Conservation (phyloP, 768 basidiomycete genomes). For the Boletus barrowsii region DNA sequence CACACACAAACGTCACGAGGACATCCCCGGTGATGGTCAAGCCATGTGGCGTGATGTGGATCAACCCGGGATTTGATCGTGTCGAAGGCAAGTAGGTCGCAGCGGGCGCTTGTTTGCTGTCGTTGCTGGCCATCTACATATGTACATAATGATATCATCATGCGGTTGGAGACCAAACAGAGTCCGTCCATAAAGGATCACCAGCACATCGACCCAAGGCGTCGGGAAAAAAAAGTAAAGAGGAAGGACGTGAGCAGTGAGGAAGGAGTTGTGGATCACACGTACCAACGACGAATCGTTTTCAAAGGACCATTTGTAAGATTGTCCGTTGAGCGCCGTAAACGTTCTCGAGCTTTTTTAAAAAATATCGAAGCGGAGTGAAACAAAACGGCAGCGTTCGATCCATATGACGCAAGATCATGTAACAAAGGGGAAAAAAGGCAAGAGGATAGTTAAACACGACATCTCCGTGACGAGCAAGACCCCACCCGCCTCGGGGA, state of each 20-base stretch:
- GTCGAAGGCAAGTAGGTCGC: conserved; percentile 29
- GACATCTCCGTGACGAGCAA: neutral
- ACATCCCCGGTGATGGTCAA: conserved; percentile 32
- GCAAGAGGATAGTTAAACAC: conserved; percentile 4
- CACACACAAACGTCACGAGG: conserved; percentile 31
- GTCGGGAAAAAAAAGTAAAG: neutral
- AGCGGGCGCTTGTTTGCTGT: conserved; percentile 31
- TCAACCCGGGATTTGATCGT: conserved; percentile 27
- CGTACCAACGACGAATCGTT: conserved; percentile 32
- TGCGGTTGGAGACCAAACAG: no score
- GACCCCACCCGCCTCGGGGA: neutral
- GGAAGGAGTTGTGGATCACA: neutral
- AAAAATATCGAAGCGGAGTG: neutral
- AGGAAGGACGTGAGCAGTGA: neutral
- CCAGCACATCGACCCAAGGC: neutral
- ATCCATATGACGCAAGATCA: neutral
- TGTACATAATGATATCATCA: no score
- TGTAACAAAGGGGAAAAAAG: neutral
- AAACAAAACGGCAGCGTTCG: neutral
- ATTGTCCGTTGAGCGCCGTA: conserved; percentile 33
- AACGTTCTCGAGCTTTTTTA: conserved; percentile 31
- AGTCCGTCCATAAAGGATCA: neutral
- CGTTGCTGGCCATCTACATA: conserved; percentile 31
- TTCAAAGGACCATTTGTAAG: conserved; percentile 34
- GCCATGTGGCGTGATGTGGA: conserved; percentile 33